Base-by-base conservation (phyloP, 2,329 filamentous ascomycete genomes). In the Colletotrichum lupini region DNA sequence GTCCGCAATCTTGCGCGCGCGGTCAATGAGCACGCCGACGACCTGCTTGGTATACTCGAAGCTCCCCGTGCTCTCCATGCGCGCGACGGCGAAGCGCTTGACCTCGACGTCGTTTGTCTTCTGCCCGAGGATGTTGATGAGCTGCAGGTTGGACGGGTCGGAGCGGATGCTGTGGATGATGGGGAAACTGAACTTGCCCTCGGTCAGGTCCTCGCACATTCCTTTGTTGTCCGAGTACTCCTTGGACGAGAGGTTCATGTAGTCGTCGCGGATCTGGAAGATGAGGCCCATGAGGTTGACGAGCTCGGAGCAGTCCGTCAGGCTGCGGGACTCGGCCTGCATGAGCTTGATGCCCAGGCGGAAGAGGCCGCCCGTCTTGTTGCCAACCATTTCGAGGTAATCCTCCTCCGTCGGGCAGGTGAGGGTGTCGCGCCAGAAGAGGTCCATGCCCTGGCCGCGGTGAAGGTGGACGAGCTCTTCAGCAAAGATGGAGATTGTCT, bases 151-250 rank as follows among this genome's bases (percentile, higher is more conserved):
- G 35, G 85, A 84, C 22, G 90, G 94, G 80, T 95, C 90, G 73
- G 92, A 86, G 73, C 94, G 93, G 77, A 98, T 97, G 81, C 93
- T 93, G 85, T 98, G 96, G 78, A 98, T 98, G 78, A 98, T 92
- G 53, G 95, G 95, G 81, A 98, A 98, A 30, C 93, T 96, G 85
- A 98, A 98, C 87, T 98, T 98, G 75, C 96, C 96, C 85, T 98
- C 97, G 1, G 95, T 98, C 77, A 98, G 85, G 55, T 98, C 97
- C 85, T 98, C 96, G 82, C 94, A 97, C 77, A 98, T 90, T 62
- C 96, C 97, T 85, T 98, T 98, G 83, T 97, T 96, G 76, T 93
- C 87, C 49, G 92, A 92, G 86, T 98, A 98, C 79, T 92, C 88
- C n/a, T 85, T 85, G 22, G 88, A 90, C 35, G 88, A 90, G 56